Evolutionary conservation across 495 filamentous ascomycete genomes (phyloP).

Genomic region (Aspergillus bertholletiae): DNA sequence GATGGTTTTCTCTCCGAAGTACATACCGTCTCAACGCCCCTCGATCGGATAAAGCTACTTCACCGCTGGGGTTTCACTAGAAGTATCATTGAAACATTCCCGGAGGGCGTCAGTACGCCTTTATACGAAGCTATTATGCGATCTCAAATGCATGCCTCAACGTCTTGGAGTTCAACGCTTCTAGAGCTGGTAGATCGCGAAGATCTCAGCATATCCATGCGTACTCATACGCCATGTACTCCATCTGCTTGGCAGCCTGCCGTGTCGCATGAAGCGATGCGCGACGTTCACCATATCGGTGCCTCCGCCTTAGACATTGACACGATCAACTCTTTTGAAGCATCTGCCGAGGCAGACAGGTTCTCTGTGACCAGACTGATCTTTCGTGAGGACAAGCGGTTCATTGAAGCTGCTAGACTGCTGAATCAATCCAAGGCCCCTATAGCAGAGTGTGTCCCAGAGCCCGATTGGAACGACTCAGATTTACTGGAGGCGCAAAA

Average conservation of each 20-base stretch:
- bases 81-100: slow-evolving; percentile 65
- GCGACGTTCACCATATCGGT: slow-evolving; percentile 72
- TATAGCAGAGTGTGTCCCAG: slow-evolving; percentile 68
- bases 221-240: slow-evolving; percentile 30
- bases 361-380: slow-evolving; percentile 76
- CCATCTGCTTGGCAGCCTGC: slow-evolving; percentile 35
- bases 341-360: slow-evolving; percentile 71
- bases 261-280: slow-evolving; percentile 60
- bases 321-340: slow-evolving; percentile 56
- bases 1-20: slow-evolving; percentile 50
- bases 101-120: slow-evolving; percentile 73
- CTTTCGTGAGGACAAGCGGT: slow-evolving; percentile 86
- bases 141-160: slow-evolving; percentile 77
- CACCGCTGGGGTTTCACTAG: slow-evolving; percentile 43
- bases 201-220: slow-evolving; percentile 69
- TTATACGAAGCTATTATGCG: slow-evolving; percentile 79
- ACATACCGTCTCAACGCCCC: slow-evolving; percentile 22
- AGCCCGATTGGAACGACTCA: slow-evolving; percentile 76
- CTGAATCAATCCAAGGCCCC: slow-evolving; percentile 75
- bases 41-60: slow-evolving; percentile 40
- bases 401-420: slow-evolving; percentile 73
- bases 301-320: slow-evolving; percentile 58
- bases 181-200: slow-evolving; percentile 77
- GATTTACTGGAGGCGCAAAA: slow-evolving; percentile 93
- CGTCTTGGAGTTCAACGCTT: slow-evolving; percentile 65